A percentile compares a stretch with the other conserved stretches of the same genome.
These are phyloP conservation scores for Simplicillium sp. DNA, from an alignment of 2,329 filamentous ascomycete genomes.

Conservation along the genomic window DNA sequence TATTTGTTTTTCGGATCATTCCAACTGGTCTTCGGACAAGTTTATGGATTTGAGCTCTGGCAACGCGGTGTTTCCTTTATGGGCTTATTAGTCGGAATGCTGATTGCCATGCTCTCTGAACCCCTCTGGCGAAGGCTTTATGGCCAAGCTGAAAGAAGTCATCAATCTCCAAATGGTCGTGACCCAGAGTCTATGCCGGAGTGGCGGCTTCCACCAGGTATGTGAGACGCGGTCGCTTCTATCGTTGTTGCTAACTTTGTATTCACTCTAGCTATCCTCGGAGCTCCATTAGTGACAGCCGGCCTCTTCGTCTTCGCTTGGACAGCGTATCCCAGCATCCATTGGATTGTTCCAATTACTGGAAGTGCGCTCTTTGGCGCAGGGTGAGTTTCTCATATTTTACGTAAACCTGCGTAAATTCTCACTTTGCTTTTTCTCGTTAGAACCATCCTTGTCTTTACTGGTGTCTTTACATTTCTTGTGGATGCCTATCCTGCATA, in stretches of 20 bases:
- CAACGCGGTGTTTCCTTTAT: conserved; percentile 74
- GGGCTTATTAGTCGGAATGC: conserved; percentile 60
- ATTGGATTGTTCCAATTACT: conserved; percentile 70
- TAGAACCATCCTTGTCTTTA: conserved; percentile 70
- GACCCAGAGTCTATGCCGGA: too few species aligned
- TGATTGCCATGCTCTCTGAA: conserved; percentile 49
- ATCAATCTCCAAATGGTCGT: conserved; percentile 44
- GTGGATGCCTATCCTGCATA: conserved; percentile 72
- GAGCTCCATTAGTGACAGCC: conserved; percentile 66
- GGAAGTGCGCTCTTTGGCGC: conserved; percentile 61
- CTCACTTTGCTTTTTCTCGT: too few species aligned
- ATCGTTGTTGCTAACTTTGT: too few species aligned
- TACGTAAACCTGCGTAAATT: too few species aligned
- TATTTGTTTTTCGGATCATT: conserved; percentile 92
- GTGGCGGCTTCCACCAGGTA: too few species aligned
- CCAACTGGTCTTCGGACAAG: conserved; percentile 63
- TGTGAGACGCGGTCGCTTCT: too few species aligned
- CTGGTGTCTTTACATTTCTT: conserved; percentile 80
- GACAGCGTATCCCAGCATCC: conserved; percentile 65
- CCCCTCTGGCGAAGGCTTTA: conserved; percentile 56
- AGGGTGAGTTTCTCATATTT: too few species aligned
- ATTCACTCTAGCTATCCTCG: conserved; percentile 64
- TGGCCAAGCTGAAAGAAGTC: conserved; percentile 40
- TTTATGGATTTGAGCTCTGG: conserved; percentile 69
- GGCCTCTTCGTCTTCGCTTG: conserved; percentile 86